Base-by-base conservation (phyloP, 192 early-diverging fungal genomes). In the Coemansia sp. region DNA sequence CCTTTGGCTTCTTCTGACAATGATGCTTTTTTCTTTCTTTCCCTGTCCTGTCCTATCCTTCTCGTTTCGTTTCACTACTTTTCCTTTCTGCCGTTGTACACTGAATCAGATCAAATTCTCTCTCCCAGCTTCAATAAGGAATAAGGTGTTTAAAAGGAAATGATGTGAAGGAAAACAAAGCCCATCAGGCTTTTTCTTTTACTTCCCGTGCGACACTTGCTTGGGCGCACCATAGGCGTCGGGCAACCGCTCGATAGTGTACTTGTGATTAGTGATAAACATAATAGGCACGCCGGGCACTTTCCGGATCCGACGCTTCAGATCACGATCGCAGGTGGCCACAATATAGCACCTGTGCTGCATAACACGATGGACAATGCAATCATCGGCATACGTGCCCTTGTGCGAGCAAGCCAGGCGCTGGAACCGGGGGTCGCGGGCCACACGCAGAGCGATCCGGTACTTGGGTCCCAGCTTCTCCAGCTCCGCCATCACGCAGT, bases 301-400 rank as follows among this genome's bases (percentile, higher is more conserved):
- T 74, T 97, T 97, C 61, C 97, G 86, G 63, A 99, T 95, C 63
- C 97, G 85, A 41, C 93, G 80, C 84, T 99, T 98, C 61, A 99
- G 78, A 69, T 99, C 97, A 59, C 87, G 87, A 87, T 99, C 97
- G 62, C 97, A 99, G 8, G 97, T 99, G 12, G 97, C 97, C 12
- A 99, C 96, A 69, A 99, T 97, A 69, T 97, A 99, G 84, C 95
- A 97, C 69, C 91, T 88, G 73, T 99, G 96, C 81, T 98, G 90
- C 83, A 88, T 91, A 37, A 98, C 86, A 12, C 98, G 82, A 60
- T 96, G 87, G 4, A 98, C 95, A 62, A 99, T 85, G 72, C 98
- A 99, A 85, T 99, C 98, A 86, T 99, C 98, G 11, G 98, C 98
- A 87, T 99, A 99, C 2, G 95, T 96, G 42, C 98, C 96, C 65